Conservation (phyloP, 331 rosid species). For the Telfairia occidentalis region DNA sequence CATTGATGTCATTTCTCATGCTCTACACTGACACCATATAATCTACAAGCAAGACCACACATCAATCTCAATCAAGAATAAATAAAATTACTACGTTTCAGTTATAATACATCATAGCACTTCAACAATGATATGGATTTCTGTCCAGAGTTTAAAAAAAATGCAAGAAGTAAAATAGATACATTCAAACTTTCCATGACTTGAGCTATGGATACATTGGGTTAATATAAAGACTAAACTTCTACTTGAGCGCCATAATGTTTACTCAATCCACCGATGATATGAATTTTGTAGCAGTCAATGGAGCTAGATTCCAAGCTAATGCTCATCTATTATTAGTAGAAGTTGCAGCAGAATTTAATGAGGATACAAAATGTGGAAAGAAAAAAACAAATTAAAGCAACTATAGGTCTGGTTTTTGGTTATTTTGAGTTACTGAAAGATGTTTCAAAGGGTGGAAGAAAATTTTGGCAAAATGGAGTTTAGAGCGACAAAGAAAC, state of each 20-base stretch:
- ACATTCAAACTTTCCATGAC: background rate
- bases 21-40: background rate
- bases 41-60: background rate
- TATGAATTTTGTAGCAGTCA: background rate
- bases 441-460: background rate
- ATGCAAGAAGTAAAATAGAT: background rate
- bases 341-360: background rate
- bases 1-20: slow-evolving; percentile 7
- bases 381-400: background rate
- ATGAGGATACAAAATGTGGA: background rate
- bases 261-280: background rate
- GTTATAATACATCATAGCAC: background rate
- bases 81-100: background rate
- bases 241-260: background rate
- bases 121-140: background rate
- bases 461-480: background rate
- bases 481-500: background rate
- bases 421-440: background rate
- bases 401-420: background rate
- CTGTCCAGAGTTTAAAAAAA: background rate
- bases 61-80: background rate
- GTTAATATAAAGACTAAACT: background rate
- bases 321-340: background rate
- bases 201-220: background rate
- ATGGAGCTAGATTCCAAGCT: background rate